These are phyloP conservation scores for Neurospora sp. DNA, from an alignment of 495 filamentous ascomycete genomes.

Conservation along the genomic window DNA sequence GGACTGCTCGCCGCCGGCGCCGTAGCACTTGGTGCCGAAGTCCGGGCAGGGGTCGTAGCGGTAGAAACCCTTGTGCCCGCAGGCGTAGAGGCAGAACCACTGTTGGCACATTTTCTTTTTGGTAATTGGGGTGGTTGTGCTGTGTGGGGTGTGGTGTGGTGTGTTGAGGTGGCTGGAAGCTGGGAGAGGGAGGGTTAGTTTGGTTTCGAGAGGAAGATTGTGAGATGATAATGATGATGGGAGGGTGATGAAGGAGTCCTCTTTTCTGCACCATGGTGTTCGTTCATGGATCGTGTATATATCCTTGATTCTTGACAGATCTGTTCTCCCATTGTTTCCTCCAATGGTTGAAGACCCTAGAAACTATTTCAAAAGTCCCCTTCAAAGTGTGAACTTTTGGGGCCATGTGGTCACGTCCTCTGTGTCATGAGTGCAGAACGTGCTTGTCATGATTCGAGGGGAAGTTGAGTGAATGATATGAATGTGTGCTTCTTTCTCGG, in stretches of 20 bases:
- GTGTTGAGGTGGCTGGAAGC: not conserved
- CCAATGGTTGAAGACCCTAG: not conserved
- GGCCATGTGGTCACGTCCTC: not conserved
- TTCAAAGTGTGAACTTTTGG: not conserved
- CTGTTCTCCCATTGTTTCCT: not conserved
- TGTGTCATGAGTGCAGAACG: not conserved
- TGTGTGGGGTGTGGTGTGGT: not conserved
- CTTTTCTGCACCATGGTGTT: not conserved
- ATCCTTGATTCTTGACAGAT: no score
- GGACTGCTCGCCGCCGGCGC: slow-evolving; percentile 10
- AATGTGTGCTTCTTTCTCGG: not conserved
- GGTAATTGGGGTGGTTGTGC: not conserved
- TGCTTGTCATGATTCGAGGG: not conserved
- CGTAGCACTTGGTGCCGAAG: slow-evolving; percentile 15
- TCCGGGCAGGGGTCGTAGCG: slow-evolving; percentile 16
- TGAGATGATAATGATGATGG: not conserved
- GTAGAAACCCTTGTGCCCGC: slow-evolving; percentile 15
- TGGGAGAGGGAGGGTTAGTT: not conserved
- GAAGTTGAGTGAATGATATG: not conserved
- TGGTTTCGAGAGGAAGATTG: not conserved
- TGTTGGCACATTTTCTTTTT: slow-evolving; percentile 13
- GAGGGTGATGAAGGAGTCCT: not conserved
- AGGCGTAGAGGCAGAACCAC: slow-evolving; percentile 19
- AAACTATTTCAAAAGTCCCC: not conserved
- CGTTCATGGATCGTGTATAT: no score